Evolutionary conservation across 2,329 filamentous ascomycete species (phyloP), one percentile per base, ranked within the genome.

Genomic region (Verruconis gallopava): DNA sequence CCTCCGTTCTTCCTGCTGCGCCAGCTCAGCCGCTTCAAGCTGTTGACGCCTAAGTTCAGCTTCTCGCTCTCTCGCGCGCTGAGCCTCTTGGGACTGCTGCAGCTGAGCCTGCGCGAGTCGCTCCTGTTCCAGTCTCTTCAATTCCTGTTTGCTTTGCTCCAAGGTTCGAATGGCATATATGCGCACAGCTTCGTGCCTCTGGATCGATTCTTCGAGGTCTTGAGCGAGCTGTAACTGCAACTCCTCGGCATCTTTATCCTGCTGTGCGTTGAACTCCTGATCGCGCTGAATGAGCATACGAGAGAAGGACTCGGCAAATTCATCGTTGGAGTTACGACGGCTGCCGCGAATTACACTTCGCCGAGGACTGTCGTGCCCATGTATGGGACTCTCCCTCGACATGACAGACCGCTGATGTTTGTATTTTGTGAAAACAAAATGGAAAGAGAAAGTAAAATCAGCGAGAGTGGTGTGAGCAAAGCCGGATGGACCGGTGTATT

Each of bases 11-110:
- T 38, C 21, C 33, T 39, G 18, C n/a, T 38, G 42, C 17, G 55
- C 52, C 22, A 51, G 47, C 38, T 58, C 46, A 48, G 52, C 30
- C 38, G 18, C 40, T 32, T 33, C 37, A 18, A 25, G n/a, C 22
- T 42, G 30, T 14, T 38, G 21, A 6, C 15, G 28, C 19, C 25
- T 35, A 5, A 19, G 17, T 17, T 44, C 34, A 34, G 49, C 51
- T 5, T 55, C 55, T 43, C 53, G 53, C 43, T 51, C 56, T 17
- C 55, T 55, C 28, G 56, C 54, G 39, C 59, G 53, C 21, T 48
- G 45, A 11, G 19, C 17, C 6, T 42, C 37, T 13, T 22, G 22
- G 18, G 22, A 21, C 18, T 38, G 20, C 4, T 18, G 19, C 22
- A 38, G 34, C 17, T 39, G 34, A 5, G 34, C 35, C 21, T 21